Evolutionary conservation across 345 rosid species (phyloP).

Genomic region (Arabidopsis thaliana): TAIR10.1 NC_003076.8:16742001-16742500

Average conservation of each 20-base stretch:
- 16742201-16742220: constrained; percentile 60
- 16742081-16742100: not conserved
- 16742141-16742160: constrained; percentile 28
- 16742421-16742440: constrained; percentile 59
- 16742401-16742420: constrained; percentile 54
- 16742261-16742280: constrained; percentile 41
- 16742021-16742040: constrained; percentile 2
- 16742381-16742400: constrained; percentile 53
- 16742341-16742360: constrained; percentile 46
- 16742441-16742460: constrained; percentile 64
- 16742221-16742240: constrained; percentile 44
- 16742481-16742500: not conserved
- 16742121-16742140: constrained; percentile 32
- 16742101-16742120: not conserved
- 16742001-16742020: constrained; percentile 4
- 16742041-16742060: not conserved
- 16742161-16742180: constrained; percentile 42
- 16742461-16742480: constrained; percentile 17
- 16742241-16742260: constrained; percentile 51
- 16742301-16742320: constrained; percentile 60
- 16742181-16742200: constrained; percentile 66
- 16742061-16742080: not conserved
- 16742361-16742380: constrained; percentile 39
- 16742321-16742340: constrained; percentile 43
- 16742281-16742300: constrained; percentile 4